A percentile compares a stretch with the other conserved stretches of the same genome.
Evolutionary conservation across 2,329 filamentous ascomycete genomes (phyloP).

Genomic region (Penicillium sp.): DNA sequence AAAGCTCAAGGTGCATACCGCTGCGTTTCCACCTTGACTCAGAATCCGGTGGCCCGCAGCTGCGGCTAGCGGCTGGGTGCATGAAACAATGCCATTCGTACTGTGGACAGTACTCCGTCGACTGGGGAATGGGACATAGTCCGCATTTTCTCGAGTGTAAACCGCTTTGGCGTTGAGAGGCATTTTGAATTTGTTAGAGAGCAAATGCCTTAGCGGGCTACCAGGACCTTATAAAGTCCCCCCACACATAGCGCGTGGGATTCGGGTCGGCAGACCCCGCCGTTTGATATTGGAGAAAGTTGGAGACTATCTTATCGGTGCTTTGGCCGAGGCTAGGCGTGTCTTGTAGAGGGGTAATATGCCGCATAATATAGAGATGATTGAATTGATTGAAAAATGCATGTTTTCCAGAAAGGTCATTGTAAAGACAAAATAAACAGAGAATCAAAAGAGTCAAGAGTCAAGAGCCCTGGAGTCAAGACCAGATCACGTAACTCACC

Average conservation of each 20-base stretch:
- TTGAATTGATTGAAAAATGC: not conserved
- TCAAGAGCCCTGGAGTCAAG: no score
- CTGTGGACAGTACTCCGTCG: conserved; percentile 91
- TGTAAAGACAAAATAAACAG: no score
- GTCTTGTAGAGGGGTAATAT: not conserved
- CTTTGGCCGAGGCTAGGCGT: not conserved
- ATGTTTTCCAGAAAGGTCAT: no score
- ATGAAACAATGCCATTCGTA: conserved; percentile 86
- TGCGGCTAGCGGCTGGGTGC: conserved; percentile 84
- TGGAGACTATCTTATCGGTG: conserved; percentile 3
- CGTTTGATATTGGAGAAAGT: conserved; percentile 8
- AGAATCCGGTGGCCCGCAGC: conserved; percentile 84
- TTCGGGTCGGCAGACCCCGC: conserved; percentile 4
- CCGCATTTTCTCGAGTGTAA: conserved; percentile 51
- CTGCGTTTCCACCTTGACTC: conserved; percentile 88
- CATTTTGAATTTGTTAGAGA: conserved; percentile 37
- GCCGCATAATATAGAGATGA: not conserved
- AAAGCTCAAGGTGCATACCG: conserved; percentile 60
- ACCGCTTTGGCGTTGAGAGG: conserved; percentile 52
- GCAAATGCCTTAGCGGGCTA: not conserved
- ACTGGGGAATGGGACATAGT: conserved; percentile 56
- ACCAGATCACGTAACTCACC: conserved; percentile 1
- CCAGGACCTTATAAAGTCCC: conserved; percentile 1
- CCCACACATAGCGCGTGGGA: not conserved
- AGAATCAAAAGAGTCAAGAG: no score